These are phyloP conservation scores for Solanum dulcamara DNA, from an alignment of 257 asterid species.

Conservation along the genomic window DNA sequence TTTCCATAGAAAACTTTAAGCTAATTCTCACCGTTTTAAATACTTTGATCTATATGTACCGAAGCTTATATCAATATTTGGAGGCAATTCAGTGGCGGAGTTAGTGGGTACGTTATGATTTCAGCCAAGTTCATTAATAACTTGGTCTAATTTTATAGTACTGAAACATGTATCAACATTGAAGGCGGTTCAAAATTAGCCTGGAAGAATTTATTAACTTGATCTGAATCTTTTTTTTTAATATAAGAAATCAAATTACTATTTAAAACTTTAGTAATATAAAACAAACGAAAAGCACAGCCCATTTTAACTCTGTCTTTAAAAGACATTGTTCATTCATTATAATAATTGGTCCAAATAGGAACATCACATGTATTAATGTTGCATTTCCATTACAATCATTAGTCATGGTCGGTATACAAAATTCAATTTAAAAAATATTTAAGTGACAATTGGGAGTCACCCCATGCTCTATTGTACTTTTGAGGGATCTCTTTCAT, in stretches of 20 bases:
- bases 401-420: neutral
- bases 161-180: neutral
- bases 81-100: neutral
- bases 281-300: neutral
- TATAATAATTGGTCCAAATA: neutral
- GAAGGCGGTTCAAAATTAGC: neutral
- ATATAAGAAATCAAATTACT: neutral
- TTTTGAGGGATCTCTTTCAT: neutral
- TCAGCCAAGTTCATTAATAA: too few relatives aligned
- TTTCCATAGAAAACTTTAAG: neutral
- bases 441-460: neutral
- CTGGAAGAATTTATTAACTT: too few relatives aligned
- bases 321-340: neutral
- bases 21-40: neutral
- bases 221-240: too few relatives aligned
- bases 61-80: neutral
- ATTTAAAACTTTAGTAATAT: neutral
- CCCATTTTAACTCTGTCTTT: fast-evolving
- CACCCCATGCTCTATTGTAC: neutral
- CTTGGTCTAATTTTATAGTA: neutral
- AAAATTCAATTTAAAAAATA: neutral
- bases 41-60: neutral
- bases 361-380: neutral
- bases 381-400: neutral
- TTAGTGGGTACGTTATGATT: neutral